Conservation (phyloP, 2,329 filamentous ascomycete genomes). For the Diaporthe caulivora region DNA sequence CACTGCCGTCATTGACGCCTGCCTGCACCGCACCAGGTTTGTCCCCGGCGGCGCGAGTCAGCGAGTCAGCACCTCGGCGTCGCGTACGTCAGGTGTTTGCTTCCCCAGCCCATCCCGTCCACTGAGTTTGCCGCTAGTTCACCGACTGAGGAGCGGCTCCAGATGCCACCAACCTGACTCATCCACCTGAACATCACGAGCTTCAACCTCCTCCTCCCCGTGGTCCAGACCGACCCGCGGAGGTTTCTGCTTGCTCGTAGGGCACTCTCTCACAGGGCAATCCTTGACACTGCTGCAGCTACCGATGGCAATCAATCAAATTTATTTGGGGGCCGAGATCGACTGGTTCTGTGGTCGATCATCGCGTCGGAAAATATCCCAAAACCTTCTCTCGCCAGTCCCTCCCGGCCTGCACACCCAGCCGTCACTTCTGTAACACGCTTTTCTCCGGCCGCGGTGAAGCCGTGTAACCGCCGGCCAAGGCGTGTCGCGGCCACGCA, state of each 20-base stretch:
- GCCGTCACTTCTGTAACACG: slow-evolving; percentile 19
- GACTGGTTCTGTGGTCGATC: slow-evolving; percentile 9
- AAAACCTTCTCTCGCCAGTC: slow-evolving; percentile 4
- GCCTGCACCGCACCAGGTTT: slow-evolving; percentile 23
- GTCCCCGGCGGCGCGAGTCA: slow-evolving; percentile 26
- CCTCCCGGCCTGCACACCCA: background rate
- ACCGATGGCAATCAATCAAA: background rate
- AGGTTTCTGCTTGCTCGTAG: slow-evolving; percentile 11
- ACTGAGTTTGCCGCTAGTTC: slow-evolving; percentile 32
- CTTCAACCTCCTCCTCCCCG: background rate
- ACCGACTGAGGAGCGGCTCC: slow-evolving; percentile 27
- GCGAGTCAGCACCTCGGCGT: slow-evolving; percentile 7
- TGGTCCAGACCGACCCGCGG: slow-evolving; percentile 3
- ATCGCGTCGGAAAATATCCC: slow-evolving; percentile 6
- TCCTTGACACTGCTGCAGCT: background rate
- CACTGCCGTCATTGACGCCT: slow-evolving; percentile 24
- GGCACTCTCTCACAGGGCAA: background rate
- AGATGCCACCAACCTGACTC: slow-evolving; percentile 27
- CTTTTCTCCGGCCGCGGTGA: slow-evolving; percentile 18
- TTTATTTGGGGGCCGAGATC: background rate
- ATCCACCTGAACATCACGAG: slow-evolving; percentile 23
- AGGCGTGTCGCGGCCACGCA: slow-evolving; percentile 25
- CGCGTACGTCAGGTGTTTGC: slow-evolving; percentile 23
- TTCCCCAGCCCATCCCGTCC: slow-evolving; percentile 12
- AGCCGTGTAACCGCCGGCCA: slow-evolving; percentile 28